A percentile compares a stretch with the other conserved stretches of the same genome.
phyloP scores from a whole-genome alignment of 2,329 filamentous ascomycete genomes.

The Epichloe uncinata region DNA sequence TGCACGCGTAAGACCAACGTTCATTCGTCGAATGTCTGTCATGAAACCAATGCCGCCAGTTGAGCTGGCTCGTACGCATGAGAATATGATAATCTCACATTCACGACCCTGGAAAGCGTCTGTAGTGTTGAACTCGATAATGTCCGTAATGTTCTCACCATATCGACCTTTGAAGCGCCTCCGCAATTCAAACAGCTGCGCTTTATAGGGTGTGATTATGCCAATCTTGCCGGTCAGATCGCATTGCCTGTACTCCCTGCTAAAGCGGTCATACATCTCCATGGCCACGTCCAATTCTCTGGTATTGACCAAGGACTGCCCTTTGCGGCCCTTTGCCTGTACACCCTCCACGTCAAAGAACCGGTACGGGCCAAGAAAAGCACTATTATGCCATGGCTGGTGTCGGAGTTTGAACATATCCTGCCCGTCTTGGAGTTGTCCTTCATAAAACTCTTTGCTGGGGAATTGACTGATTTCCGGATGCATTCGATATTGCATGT shows the following conservation, averaged over 20 bases:
- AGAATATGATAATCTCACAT: slow-evolving; percentile 97
- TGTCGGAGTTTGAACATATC: slow-evolving; percentile 66
- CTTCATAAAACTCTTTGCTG: slow-evolving; percentile 84
- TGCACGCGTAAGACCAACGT: slow-evolving; percentile 91
- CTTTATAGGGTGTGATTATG: slow-evolving; percentile 97
- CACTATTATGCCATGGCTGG: slow-evolving; percentile 74
- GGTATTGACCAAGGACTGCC: slow-evolving; percentile 81
- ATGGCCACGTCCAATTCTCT: slow-evolving; percentile 80
- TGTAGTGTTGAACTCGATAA: slow-evolving; percentile 95
- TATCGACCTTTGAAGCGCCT: slow-evolving; percentile 59
- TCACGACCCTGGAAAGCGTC: slow-evolving; percentile 96
- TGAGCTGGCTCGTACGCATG: slow-evolving; percentile 87
- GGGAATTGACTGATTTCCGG: slow-evolving; percentile 90
- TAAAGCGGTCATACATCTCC: slow-evolving; percentile 69
- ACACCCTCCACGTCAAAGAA: slow-evolving; percentile 94
- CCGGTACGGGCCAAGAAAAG: slow-evolving; percentile 77
- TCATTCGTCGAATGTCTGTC: slow-evolving; percentile 97
- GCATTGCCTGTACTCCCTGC: slow-evolving; percentile 52
- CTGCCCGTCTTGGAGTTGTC: slow-evolving; percentile 68
- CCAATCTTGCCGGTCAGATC: slow-evolving; percentile 77
- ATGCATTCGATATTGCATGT: slow-evolving; percentile 98
- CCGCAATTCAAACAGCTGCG: slow-evolving; percentile 71
- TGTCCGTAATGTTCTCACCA: slow-evolving; percentile 59
- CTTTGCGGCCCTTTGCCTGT: slow-evolving; percentile 66
- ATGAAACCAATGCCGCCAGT: slow-evolving; percentile 96